Base-by-base conservation (phyloP, 2,329 filamentous ascomycete genomes). In the Xylaria sp. region DNA sequence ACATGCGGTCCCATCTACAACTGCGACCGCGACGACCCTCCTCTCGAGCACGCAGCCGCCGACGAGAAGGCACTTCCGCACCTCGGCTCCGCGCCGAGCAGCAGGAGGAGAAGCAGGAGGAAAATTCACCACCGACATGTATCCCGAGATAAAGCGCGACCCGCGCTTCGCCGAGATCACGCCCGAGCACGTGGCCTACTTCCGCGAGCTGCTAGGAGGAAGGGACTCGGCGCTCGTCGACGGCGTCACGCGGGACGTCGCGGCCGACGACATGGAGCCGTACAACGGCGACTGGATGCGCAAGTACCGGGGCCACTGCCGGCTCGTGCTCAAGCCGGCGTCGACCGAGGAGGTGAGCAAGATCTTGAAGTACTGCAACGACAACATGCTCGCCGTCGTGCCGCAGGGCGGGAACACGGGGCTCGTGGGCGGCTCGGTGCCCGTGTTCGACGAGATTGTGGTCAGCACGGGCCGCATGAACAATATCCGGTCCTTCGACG, bases 221-320 rank as follows among this genome's bases (percentile, higher is more conserved):
- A 87, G 88, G 58, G 89, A 91, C 44, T 92, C 92, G 44, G 94
- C 94, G 1, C 86, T 98, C 61, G 89, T 98, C 70, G 94, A 98
- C 79, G 93, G 93, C 60, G 87, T 97, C 64, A 93, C 90, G 3
- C 82, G 89, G 74, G 89, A 94, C 80, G 90, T 83, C 37, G 80
- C 90, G 15, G 83, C 86, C 2, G 92, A 93, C 76, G 96, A 98
- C 78, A 87, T 98, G 73, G 93, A 96, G 79, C 88, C 92, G 8
- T 99, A 94, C 87, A 99, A 99, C 82, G 90, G 91, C 79, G 96
- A 99, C 83, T 99, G 97, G 96, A 98, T 99, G 94, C 91, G 93
- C 82, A 99, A 99, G 83, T 99, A 97, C 84, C 91, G 93, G 70
- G 97, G 96, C 37, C 94, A 98, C 81, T 90, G 93, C 70, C 90